These are phyloP conservation scores for Gnomoniopsis sp. DNA, from an alignment of 2,329 filamentous ascomycete genomes.

Conservation along the genomic window DNA sequence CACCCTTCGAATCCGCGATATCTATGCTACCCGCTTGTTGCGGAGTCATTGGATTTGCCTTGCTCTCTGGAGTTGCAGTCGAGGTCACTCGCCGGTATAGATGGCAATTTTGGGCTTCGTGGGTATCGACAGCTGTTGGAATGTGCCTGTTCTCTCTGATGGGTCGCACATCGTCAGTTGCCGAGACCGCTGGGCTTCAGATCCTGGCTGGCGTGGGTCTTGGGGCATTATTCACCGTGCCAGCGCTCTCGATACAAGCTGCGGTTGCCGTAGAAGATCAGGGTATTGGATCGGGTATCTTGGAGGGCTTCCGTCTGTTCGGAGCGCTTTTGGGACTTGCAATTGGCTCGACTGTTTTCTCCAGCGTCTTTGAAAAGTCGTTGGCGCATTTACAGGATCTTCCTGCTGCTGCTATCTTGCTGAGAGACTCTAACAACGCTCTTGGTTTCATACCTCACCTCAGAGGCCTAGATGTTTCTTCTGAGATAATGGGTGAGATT, in stretches of 20 bases:
- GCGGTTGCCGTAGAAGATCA: conserved; percentile 29
- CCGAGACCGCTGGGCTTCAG: conserved; percentile 22
- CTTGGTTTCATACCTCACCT: conserved; percentile 3
- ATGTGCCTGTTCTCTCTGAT: conserved; percentile 22
- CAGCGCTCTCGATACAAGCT: conserved; percentile 32
- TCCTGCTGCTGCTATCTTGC: neutral
- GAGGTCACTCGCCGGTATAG: conserved; percentile 18
- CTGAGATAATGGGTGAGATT: neutral
- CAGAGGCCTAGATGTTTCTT: neutral
- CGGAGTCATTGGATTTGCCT: conserved; percentile 13
- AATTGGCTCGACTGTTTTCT: conserved; percentile 32
- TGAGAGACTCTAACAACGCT: neutral
- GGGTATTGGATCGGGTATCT: conserved; percentile 31
- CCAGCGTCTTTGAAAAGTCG: conserved; percentile 24
- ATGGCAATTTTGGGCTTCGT: conserved; percentile 22
- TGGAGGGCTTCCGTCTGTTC: conserved; percentile 33
- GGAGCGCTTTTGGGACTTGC: conserved; percentile 35
- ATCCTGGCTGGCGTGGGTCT: conserved; percentile 24
- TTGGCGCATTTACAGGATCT: conserved; percentile 12
- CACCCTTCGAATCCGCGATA: conserved; percentile 26
- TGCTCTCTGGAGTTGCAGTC: conserved; percentile 3
- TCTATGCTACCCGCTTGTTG: conserved; percentile 24
- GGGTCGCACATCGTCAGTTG: conserved; percentile 17
- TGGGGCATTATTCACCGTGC: conserved; percentile 2
- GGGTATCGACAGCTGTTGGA: conserved; percentile 22